Conservation (phyloP, 1,139 yeast species). For the Hyphopichia buzzinii region DNA sequence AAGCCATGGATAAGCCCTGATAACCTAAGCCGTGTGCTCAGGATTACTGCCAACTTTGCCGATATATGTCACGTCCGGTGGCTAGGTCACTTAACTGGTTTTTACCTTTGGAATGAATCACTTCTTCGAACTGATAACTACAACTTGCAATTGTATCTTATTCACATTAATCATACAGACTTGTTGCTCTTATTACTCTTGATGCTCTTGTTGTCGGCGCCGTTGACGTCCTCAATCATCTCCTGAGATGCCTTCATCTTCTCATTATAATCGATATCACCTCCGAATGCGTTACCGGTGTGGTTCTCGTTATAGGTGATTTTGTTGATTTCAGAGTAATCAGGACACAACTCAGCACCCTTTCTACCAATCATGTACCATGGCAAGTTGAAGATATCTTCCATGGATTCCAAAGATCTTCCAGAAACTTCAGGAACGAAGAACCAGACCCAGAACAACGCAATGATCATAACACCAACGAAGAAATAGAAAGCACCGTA, state of each 20-base stretch:
- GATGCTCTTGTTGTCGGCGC: neutral
- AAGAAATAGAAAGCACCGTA: conserved; percentile 47
- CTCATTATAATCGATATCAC: conserved; percentile 19
- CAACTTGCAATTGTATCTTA: too few relatives aligned
- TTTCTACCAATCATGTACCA: conserved; percentile 46
- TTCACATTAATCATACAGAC: too few relatives aligned
- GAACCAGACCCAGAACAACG: conserved; percentile 40
- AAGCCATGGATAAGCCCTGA: too few relatives aligned
- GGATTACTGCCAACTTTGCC: too few relatives aligned
- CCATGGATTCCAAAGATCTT: conserved; percentile 41
- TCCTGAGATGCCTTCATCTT: conserved; percentile 9
- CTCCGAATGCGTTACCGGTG: conserved; percentile 19
- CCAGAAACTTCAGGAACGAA: conserved; percentile 43
- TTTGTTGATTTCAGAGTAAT: conserved; percentile 33
- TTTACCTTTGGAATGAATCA: too few relatives aligned
- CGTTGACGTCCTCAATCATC: neutral
- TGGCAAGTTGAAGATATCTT: conserved; percentile 44
- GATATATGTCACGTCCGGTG: too few relatives aligned
- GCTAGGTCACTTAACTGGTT: too few relatives aligned
- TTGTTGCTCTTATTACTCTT: too few relatives aligned
- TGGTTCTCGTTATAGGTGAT: conserved; percentile 10
- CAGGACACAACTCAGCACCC: conserved; percentile 42
- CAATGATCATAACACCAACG: conserved; percentile 30
- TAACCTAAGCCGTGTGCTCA: too few relatives aligned
- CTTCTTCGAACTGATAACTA: too few relatives aligned